Conservation (phyloP, 1,139 yeast species). For the Hyphopichia wangnamkhiaoensis region DNA sequence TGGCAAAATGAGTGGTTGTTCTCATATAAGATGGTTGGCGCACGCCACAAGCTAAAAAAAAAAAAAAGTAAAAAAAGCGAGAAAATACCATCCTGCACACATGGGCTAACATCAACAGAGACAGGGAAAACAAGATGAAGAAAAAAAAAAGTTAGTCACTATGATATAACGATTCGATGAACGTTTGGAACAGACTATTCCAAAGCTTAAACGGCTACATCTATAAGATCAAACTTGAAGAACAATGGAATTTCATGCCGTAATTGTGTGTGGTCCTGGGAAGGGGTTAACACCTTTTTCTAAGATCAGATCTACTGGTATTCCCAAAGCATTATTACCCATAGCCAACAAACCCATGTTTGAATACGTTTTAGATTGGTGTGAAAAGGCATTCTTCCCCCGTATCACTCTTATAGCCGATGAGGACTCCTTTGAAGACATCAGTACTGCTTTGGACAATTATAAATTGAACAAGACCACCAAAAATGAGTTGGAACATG, state of each 20-base stretch:
- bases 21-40: neutral
- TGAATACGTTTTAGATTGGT: constrained; percentile 88
- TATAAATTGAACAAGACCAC: constrained; percentile 32
- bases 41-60: constrained; percentile 6
- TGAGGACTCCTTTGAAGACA: constrained; percentile 25
- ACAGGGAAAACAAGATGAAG: neutral
- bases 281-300: constrained; percentile 71
- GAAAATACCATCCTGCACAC: no score
- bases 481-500: constrained; percentile 8
- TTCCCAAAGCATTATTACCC: constrained; percentile 84
- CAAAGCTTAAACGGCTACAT: no score
- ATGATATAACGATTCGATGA: no score
- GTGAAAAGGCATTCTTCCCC: constrained; percentile 79
- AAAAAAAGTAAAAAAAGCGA: neutral
- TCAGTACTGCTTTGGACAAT: constrained; percentile 47
- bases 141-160: neutral
- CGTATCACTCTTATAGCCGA: constrained; percentile 45
- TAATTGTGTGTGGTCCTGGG: constrained; percentile 87
- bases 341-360: constrained; percentile 91
- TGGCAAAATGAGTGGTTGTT: constrained; percentile 6
- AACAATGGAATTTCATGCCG: constrained; percentile 89
- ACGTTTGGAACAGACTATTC: no score
- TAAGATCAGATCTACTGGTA: constrained; percentile 55
- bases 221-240: no score
- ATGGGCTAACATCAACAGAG: no score